Evolutionary conservation across 192 early-diverging fungal genomes (phyloP).

Genomic region (Backusella australiensis): DNA sequence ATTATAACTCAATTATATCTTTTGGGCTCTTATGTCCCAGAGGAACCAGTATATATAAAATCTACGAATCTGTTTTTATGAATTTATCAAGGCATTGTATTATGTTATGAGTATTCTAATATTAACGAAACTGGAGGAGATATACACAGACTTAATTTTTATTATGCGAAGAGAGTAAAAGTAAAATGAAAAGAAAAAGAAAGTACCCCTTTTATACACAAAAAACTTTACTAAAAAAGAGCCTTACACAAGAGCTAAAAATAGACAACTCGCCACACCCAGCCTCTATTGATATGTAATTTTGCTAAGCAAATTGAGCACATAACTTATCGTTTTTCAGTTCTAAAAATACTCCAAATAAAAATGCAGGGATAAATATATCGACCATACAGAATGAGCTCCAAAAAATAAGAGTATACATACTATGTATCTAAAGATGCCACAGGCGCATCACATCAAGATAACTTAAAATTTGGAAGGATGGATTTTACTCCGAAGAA

Average conservation of each 20-base stretch:
- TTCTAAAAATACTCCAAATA: neutral
- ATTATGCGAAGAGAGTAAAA: neutral
- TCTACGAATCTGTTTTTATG: neutral
- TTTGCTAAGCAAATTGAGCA: neutral
- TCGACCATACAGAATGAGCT: neutral
- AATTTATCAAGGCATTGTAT: neutral
- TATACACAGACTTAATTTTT: neutral
- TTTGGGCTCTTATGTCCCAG: neutral
- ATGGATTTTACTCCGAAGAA: neutral
- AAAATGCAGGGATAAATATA: neutral
- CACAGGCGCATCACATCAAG: neutral
- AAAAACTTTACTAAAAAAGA: neutral
- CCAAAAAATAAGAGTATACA: neutral
- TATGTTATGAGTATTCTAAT: too few species aligned
- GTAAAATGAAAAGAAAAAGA: neutral
- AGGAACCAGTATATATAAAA: neutral
- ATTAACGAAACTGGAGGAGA: neutral
- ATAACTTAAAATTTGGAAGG: neutral
- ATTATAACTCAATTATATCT: neutral
- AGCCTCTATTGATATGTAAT: neutral
- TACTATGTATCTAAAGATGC: neutral
- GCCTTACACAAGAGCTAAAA: neutral
- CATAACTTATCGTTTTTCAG: neutral
- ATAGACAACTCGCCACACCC: neutral
- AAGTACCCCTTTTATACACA: neutral